Conservation (phyloP, 2,329 filamentous ascomycete genomes). For the Graphilbum sp. region DNA sequence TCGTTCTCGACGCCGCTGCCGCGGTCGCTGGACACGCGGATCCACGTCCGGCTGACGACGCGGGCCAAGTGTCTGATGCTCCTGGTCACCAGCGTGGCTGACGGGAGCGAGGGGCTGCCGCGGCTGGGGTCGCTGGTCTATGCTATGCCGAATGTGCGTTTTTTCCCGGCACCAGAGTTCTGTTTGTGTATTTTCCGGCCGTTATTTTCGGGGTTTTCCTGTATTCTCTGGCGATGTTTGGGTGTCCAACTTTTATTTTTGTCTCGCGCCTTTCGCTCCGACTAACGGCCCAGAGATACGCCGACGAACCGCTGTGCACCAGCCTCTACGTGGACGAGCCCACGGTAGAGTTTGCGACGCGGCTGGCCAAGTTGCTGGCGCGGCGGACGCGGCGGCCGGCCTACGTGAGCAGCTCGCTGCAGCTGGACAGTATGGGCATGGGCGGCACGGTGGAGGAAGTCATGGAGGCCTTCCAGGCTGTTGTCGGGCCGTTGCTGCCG, state of each 20-base stretch:
- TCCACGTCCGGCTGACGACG: conserved; percentile 43
- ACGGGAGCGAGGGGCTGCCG: conserved; percentile 26
- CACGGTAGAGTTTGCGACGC: conserved; percentile 72
- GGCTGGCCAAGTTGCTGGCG: conserved; percentile 72
- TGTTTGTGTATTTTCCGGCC: too few relatives aligned
- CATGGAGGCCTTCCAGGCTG: conserved; percentile 68
- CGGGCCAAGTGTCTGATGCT: conserved; percentile 40
- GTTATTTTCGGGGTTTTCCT: too few relatives aligned
- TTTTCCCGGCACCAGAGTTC: too few relatives aligned
- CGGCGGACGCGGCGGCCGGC: conserved; percentile 54
- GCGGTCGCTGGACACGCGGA: conserved; percentile 40
- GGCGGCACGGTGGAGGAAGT: conserved; percentile 34
- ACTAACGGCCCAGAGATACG: conserved; percentile 26
- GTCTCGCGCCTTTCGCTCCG: not conserved
- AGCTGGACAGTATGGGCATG: conserved; percentile 27
- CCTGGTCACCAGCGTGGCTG: conserved; percentile 36
- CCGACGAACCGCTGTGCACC: conserved; percentile 54
- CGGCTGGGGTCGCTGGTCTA: conserved; percentile 84
- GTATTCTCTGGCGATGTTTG: too few relatives aligned
- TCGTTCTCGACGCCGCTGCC: conserved; percentile 46
- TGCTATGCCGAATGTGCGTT: conserved; percentile 68
- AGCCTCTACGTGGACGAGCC: conserved; percentile 59
- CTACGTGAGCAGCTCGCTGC: conserved; percentile 85
- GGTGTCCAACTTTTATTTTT: too few relatives aligned
- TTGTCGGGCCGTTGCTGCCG: conserved; percentile 52